Evolutionary conservation across 495 filamentous ascomycete species (phyloP), one percentile per base, ranked within the genome.

Genomic region (Podospora pseudoanserina): DNA sequence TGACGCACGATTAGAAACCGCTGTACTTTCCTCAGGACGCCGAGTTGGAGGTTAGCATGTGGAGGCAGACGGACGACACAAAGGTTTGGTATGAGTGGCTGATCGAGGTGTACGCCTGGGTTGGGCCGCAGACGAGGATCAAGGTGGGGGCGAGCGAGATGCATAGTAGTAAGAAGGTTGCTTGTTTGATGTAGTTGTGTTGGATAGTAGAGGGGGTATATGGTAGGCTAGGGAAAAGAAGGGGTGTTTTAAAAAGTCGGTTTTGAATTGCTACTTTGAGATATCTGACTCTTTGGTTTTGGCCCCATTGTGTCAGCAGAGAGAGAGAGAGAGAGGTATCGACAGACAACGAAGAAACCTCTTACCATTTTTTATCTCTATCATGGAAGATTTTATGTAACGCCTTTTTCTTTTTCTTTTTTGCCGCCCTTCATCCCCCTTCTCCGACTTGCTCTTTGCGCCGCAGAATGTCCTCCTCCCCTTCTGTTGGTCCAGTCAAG

Each of bases 21-120:
- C 81, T 99, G 26, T 93, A 95, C 76, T 86, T 96, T 67, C 94
- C 96, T 1, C 89, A 92, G 69, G 86, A 91, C 67, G 87, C 89
- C 23, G 92, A 94, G 75, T 82, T 99, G 13, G 90, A 96, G 55
- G 87, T 97, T 15, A 93, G 88, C 72, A 97, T 99, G 85, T 97
- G 92, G 88, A 86, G 95, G 68, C 91, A 94, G 78, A 97, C 95
- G 6, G 94, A 98, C 76, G 92, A 96, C 73, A 86, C 91, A 20
- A 96, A 93, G 80, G 94, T 98, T 15, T 99, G 95, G 96, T 99
- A 99, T 77, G 94, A 99, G 77, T 99, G 95, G 95, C 84, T 95
- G 72, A 89, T 96, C 0, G 95, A 98, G 76, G 90, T 88, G 26
- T 96, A 89, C 74, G 83, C 88, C 20, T 84, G 82, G 78, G 80